phyloP scores from a whole-genome alignment of 208 protist genomes.

The Crithidia sp. region DNA sequence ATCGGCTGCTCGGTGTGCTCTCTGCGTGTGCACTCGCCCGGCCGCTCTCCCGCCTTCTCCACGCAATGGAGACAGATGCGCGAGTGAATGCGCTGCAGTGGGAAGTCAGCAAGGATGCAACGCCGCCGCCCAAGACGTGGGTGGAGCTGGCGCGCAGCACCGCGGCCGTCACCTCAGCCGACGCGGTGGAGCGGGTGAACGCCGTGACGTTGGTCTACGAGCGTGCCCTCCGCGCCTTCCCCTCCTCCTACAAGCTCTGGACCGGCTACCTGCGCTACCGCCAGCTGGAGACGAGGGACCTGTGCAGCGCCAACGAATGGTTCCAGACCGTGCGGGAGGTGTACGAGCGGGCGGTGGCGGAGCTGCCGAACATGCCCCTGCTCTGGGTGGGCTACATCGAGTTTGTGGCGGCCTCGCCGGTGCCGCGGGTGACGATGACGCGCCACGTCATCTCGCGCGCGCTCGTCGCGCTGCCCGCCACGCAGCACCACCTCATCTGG shows the following conservation, averaged over 20 bases:
- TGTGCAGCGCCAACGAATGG: slow-evolving; percentile 69
- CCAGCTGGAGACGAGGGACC: slow-evolving; percentile 40
- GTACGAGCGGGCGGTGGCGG: slow-evolving; percentile 74
- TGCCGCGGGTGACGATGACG: slow-evolving; percentile 65
- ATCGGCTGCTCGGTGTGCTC: no score
- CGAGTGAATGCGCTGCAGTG: slow-evolving; percentile 63
- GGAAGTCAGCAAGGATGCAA: slow-evolving; percentile 58
- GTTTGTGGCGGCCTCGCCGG: slow-evolving; percentile 53
- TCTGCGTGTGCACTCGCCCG: no score
- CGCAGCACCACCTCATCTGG: slow-evolving; percentile 85
- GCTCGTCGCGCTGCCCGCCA: slow-evolving; percentile 64
- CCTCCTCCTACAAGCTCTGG: slow-evolving; percentile 88
- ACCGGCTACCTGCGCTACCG: slow-evolving; percentile 68
- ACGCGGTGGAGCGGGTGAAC: slow-evolving; percentile 52
- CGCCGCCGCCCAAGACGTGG: slow-evolving; percentile 64
- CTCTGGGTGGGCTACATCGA: slow-evolving; percentile 78
- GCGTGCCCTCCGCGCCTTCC: slow-evolving; percentile 65
- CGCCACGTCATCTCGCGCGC: slow-evolving; percentile 61
- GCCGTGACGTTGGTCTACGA: slow-evolving; percentile 76
- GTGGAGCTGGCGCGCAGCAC: slow-evolving; percentile 52
- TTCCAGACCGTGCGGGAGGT: slow-evolving; percentile 69
- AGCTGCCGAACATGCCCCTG: slow-evolving; percentile 76
- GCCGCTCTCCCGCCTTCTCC: no score
- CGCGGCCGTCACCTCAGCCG: slow-evolving; percentile 12
- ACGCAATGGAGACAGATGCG: slow-evolving; percentile 29